Evolutionary conservation across 306 rosid genomes (phyloP), one percentile per base, ranked within the genome.

Genomic region (Fagus sylvatica): DNA sequence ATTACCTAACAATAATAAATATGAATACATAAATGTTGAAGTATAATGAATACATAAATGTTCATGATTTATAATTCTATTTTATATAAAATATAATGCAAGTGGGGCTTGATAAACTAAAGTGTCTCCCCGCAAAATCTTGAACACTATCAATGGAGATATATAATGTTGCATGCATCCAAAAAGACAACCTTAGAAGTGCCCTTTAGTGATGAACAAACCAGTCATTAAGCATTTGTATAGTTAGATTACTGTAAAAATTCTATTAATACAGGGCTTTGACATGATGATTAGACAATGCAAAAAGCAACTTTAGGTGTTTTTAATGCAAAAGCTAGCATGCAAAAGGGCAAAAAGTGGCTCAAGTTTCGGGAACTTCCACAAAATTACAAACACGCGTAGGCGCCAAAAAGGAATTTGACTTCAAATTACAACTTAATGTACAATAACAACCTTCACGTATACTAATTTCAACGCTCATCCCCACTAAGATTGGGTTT

Each of bases 261-360:
- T 5, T 30, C 67, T 60, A 30, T 61, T 9, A 12, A 33, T 33
- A 33, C 40, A 4, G 40, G 32, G 15, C 12, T 12, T 61, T 61
- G 40, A 11, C 56, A 8, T 2, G 10, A 68, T 68, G 69, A 69
- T 69, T 78, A 46, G 51, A 54, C 40, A 1, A 42, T 11, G 71
- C 49, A 3, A 7, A 17, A 33, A 72, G 28, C 10, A 12, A 48
- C 51, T 10, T 69, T 46, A 46, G 51, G 9, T 59, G n/a, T 72
- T 82, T 60, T 60, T 40, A 3, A 74, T 49, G 60, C 53, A 74
- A 73, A 54, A 74, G 53, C 19, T 5, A 30, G 40, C 76, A 61
- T 33, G 69, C 22, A 4, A 42, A 59, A 5, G n/a, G 3, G 41
- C 19, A 65, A 2, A 65, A 37, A 15, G 22, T 17, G 5, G 48